These are phyloP conservation scores for Monilinia fructicola DNA, from an alignment of 2,329 filamentous ascomycete species.

Conservation along the genomic window DNA sequence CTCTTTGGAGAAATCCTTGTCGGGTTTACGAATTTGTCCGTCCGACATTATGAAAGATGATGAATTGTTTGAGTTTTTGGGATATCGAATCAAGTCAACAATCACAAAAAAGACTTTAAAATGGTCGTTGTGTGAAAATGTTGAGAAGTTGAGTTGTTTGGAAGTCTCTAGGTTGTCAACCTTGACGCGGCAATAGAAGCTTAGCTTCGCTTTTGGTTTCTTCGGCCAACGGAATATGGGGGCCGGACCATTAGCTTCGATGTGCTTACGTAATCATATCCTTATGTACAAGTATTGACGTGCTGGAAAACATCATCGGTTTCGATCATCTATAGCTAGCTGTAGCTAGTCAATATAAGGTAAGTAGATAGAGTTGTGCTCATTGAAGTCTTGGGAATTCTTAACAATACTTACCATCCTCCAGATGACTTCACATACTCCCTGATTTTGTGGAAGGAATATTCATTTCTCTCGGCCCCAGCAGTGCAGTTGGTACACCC, in stretches of 20 bases:
- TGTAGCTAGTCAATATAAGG: too few species aligned
- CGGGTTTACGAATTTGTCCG: slow-evolving; percentile 54
- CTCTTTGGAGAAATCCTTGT: slow-evolving; percentile 99
- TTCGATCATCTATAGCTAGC: too few species aligned
- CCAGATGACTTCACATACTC: too few species aligned
- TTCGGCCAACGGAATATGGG: slow-evolving; percentile 8
- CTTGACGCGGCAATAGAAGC: slow-evolving; percentile 24
- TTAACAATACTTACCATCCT: too few species aligned
- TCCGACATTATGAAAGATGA: slow-evolving; percentile 39
- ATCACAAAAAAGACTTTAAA: slow-evolving; percentile 2
- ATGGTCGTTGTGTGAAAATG: slow-evolving; percentile 1
- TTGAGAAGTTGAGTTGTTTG: slow-evolving; percentile 14
- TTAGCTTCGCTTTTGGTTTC: slow-evolving; percentile 9
- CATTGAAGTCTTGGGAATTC: too few species aligned
- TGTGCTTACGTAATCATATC: neutral
- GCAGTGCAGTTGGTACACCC: too few species aligned
- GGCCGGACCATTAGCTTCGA: neutral
- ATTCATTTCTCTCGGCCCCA: too few species aligned
- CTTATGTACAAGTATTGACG: too few species aligned
- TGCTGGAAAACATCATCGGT: too few species aligned
- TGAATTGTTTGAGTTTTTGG: slow-evolving; percentile 3
- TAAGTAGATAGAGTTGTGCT: too few species aligned
- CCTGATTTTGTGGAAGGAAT: too few species aligned
- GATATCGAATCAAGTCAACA: slow-evolving; percentile 6
- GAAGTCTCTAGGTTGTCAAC: slow-evolving; percentile 23